phyloP scores from a whole-genome alignment of 2,329 filamentous ascomycete genomes.

The Aspergillus spinulosporus region DNA sequence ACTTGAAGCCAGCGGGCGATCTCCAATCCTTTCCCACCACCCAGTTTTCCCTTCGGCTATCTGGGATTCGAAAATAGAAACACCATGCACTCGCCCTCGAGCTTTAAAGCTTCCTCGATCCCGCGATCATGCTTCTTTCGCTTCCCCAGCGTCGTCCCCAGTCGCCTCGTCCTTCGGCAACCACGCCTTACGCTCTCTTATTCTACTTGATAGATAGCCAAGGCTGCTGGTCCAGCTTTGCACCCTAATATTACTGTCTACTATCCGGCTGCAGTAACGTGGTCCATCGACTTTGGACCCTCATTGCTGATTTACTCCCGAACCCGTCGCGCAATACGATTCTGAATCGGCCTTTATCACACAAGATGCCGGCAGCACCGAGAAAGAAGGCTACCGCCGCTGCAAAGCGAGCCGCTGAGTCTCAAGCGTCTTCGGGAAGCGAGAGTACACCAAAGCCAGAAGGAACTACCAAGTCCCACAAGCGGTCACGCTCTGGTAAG shows the following conservation, averaged over 20 bases:
- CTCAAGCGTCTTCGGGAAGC: constrained; percentile 40
- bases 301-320: neutral
- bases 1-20: constrained; percentile 19
- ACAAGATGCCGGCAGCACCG: constrained; percentile 24
- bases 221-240: constrained; percentile 47
- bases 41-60: constrained; percentile 22
- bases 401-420: constrained; percentile 18
- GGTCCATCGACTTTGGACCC: constrained; percentile 7
- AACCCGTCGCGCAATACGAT: neutral
- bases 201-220: constrained; percentile 34
- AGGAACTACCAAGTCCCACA: constrained; percentile 83
- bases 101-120: constrained; percentile 28
- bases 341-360: neutral
- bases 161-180: constrained; percentile 24
- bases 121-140: constrained; percentile 18
- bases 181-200: constrained; percentile 31
- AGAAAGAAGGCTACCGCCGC: constrained; percentile 21
- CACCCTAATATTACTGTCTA: constrained; percentile 25
- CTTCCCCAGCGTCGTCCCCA: constrained; percentile 21
- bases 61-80: constrained; percentile 27
- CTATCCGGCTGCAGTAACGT: constrained; percentile 14
- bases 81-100: constrained; percentile 18
- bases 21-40: constrained; percentile 21
- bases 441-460: constrained; percentile 53
- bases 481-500: constrained; percentile 90